Evolutionary conservation across 1,284 basidiomycete genomes (phyloP), one percentile per base, ranked within the genome.

Genomic region (Melampsora occidentalis): DNA sequence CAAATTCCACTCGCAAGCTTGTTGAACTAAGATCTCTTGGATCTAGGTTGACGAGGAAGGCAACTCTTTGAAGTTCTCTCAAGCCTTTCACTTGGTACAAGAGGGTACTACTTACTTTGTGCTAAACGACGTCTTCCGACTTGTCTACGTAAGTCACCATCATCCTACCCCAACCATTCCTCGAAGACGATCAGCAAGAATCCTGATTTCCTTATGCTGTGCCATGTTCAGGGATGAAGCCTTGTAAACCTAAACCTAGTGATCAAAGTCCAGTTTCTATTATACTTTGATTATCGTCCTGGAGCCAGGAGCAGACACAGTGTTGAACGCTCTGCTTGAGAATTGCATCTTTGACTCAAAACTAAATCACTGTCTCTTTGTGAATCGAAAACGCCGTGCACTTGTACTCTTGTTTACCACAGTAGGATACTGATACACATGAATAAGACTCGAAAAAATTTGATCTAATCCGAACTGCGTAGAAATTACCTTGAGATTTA

Each of bases 11-110:
- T 16, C 25, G 16, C 14, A 16, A 59, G 35, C 35, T 12, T 39
- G 35, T 39, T 39, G 35, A 39, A 39, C 22, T 25, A 25, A 77
- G 22, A n/a, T 25, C 16, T 12, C 14, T 69, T 77, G 63, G 33
- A 49, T 12, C 20, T 79, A 92, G 92, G 88, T 96, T 79, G 94
- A 95, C 79, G 91, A 90, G 80, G 87, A 86, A 79, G 76, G 84
- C 76, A 91, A 92, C 81, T 88, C 92, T n/a, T 85, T 97, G 77
- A 89, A 89, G 81, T 97, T 92, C 87, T 91, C 89, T 79, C 94
- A 97, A 84, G 86, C 90, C 77, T 99, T 98, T 89, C 93, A 95
- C 79, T 88, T 98, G 69, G 87, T 92, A 77, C 90, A 89, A 42
- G 93, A 97, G 28, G 88, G 86, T 20, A 83, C 81, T 35, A 88